Conservation (phyloP, 2,329 filamentous ascomycete species). For the Leptographium lundbergii region DNA sequence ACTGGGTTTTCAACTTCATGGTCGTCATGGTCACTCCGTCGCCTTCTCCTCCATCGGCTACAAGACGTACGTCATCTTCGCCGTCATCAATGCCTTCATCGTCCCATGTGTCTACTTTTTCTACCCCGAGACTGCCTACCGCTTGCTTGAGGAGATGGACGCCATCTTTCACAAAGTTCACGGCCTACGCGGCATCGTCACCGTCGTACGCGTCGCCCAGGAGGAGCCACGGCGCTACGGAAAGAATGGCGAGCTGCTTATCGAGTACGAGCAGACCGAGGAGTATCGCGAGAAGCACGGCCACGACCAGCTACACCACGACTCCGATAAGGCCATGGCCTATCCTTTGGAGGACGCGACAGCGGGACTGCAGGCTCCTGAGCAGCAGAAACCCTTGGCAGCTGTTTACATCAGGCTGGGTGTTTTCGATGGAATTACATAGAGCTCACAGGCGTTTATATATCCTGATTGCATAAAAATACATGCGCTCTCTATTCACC, state of each 20-base stretch:
- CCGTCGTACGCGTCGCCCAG: slow-evolving; percentile 27
- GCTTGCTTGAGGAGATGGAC: slow-evolving; percentile 56
- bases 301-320: neutral
- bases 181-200: slow-evolving; percentile 26
- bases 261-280: slow-evolving; percentile 22
- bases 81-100: slow-evolving; percentile 17
- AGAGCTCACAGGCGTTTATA: neutral
- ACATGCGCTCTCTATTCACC: neutral
- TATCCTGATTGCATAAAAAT: neutral
- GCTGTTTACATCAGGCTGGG: neutral
- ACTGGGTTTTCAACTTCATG: slow-evolving; percentile 53
- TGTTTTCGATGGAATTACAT: neutral
- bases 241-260: slow-evolving; percentile 45
- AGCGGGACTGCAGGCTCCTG: neutral
- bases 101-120: slow-evolving; percentile 27
- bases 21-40: slow-evolving; percentile 43
- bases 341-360: neutral
- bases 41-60: slow-evolving; percentile 38
- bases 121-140: slow-evolving; percentile 46
- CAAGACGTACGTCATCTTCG: slow-evolving; percentile 35
- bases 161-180: slow-evolving; percentile 18
- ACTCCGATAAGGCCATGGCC: neutral
- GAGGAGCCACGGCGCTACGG: slow-evolving; percentile 43
- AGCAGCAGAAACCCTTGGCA: neutral
- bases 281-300: slow-evolving; percentile 1